A percentile compares a stretch with the other conserved stretches of the same genome.
Conservation (phyloP, 2,329 filamentous ascomycete genomes). For the Diaporthe australafricana region DNA sequence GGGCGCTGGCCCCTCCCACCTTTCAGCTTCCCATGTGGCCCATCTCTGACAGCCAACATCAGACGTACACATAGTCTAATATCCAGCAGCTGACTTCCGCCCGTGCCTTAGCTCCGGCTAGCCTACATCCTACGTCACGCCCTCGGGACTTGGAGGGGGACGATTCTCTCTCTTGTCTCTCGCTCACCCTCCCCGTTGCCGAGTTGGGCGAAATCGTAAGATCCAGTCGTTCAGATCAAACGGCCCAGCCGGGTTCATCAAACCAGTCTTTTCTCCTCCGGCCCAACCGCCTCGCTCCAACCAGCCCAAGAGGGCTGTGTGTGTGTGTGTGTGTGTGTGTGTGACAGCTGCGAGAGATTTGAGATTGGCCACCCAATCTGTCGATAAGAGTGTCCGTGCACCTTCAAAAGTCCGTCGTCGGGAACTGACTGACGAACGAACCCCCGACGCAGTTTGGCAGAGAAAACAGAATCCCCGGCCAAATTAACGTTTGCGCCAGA, state of each 20-base stretch:
- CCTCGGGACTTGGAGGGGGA: not conserved
- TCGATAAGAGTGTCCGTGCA: not conserved
- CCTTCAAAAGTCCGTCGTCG: not conserved
- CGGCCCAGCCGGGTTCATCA: not conserved
- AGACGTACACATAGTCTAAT: conserved; percentile 7
- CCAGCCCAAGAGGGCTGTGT: not conserved
- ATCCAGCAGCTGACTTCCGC: conserved; percentile 13
- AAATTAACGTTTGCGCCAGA: not conserved
- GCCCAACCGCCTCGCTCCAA: not conserved
- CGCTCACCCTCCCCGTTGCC: not conserved
- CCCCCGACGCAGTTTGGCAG: too few species aligned
- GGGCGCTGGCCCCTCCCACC: not conserved
- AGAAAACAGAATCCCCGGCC: not conserved
- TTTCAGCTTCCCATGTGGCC: conserved; percentile 14
- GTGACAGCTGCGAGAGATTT: conserved; percentile 6
- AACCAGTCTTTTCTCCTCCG: not conserved
- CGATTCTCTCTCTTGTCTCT: not conserved
- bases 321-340: too few species aligned
- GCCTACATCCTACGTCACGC: conserved; percentile 10
- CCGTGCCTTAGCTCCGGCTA: conserved; percentile 18
- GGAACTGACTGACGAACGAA: not conserved
- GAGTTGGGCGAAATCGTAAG: conserved; percentile 3
- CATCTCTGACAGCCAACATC: conserved; percentile 14
- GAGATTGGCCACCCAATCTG: not conserved
- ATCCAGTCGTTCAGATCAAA: conserved; percentile 14